Base-by-base conservation (phyloP, 345 rosid genomes). In the Brassica nigra region DNA sequence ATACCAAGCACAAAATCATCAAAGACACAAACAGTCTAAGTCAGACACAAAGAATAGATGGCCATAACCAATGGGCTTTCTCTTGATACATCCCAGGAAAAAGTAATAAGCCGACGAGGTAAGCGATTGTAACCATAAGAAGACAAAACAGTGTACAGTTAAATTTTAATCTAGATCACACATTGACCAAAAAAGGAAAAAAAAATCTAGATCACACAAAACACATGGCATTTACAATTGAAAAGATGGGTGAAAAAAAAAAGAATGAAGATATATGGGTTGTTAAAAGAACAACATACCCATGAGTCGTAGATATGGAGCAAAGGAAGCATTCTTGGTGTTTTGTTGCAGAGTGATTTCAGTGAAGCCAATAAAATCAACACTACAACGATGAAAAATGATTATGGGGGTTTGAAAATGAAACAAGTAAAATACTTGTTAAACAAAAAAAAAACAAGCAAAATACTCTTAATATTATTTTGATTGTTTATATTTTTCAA, bases 1-100 rank as follows among this genome's bases (percentile, higher is more conserved):
- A 55, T 14, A 75, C 71, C 83, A 80, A 75, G 76, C 79, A 80
- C 68, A 75, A 63, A 64, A 36, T 49, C 65, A 47, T 63, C 29
- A 62, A 47, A 54, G 30, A 34, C 66, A 52, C 57, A 52, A 11
- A 67, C 7, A 5, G 55, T 58, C 68, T 5, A 58, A 67, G 61
- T 66, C 76, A 66, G 66, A 29, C 54, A 30, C 59, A 78, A 54
- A 54, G 47, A 64, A 39, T 65, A 49, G 61, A 71, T 71, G 72
- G 76, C 77, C 72, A 65, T 72, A n/a, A 66, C 68, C 68, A 66
- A 72, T 58, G 33, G 0, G 63, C 20, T 73, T 31, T 42, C 62
- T 72, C 10, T 11, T 73, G 20, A 55, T 55, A 52, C 52, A 7
- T 61, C 66, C 6, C 71, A 29, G 30, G 76, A 71, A 61, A 71